Evolutionary conservation across 768 basidiomycete species (phyloP).

Genomic region (Cystobasidium onofrii): DNA sequence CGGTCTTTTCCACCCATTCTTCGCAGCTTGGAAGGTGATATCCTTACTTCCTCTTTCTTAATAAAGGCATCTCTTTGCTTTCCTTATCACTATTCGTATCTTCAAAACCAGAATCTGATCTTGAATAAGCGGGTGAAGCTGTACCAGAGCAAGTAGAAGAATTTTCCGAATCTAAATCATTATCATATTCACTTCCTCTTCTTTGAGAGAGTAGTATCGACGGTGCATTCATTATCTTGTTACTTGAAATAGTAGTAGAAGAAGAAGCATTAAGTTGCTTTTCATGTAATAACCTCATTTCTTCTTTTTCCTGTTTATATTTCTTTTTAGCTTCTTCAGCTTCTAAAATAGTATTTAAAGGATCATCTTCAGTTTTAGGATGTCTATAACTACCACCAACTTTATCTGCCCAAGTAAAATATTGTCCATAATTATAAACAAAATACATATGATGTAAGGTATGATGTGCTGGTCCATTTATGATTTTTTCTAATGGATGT

Average conservation of each 20-base stretch:
- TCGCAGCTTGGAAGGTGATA: too few species aligned
- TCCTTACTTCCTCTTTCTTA: background rate
- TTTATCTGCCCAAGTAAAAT: constrained; percentile 92
- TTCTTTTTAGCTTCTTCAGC: constrained; percentile 42
- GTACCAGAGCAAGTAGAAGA: background rate
- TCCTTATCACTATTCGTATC: constrained; percentile 8
- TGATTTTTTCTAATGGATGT: constrained; percentile 71
- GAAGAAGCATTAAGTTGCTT: background rate
- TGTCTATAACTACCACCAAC: constrained; percentile 78
- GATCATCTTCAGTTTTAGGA: constrained; percentile 74
- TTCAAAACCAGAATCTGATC: constrained; percentile 9
- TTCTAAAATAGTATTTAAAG: constrained; percentile 51
- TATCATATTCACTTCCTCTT: background rate
- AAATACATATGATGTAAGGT: constrained; percentile 68
- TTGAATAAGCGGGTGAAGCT: background rate
- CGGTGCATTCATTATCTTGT: too few species aligned
- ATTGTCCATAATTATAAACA: constrained; percentile 76
- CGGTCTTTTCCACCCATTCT: too few species aligned
- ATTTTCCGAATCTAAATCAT: background rate
- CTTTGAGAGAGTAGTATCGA: background rate
- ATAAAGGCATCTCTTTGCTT: background rate
- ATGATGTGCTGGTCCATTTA: constrained; percentile 98
- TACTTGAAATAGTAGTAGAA: too few species aligned
- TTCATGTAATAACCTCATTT: constrained; percentile 6
- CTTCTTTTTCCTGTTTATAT: constrained; percentile 13